Evolutionary conservation across 1,139 yeast genomes (phyloP).

Genomic region (Taphrina wiesneri): DNA sequence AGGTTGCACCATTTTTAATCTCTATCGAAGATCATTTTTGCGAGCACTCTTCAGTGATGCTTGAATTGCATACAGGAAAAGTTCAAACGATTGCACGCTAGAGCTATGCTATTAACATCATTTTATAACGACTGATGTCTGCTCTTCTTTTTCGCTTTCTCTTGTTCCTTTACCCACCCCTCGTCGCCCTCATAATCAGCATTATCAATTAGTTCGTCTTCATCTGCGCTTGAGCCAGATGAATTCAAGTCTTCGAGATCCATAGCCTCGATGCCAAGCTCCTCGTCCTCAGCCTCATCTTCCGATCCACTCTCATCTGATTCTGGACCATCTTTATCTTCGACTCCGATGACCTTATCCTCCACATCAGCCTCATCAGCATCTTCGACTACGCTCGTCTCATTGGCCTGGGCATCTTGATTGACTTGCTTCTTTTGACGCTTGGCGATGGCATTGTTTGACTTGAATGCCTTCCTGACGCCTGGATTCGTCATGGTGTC

Average conservation of each 20-base stretch:
- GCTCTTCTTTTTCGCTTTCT: not conserved
- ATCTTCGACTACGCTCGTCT: not conserved
- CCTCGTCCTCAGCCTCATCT: constrained; percentile 5
- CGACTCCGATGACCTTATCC: constrained; percentile 10
- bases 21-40: too few relatives aligned
- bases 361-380: not conserved
- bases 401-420: not conserved
- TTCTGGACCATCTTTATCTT: constrained; percentile 22
- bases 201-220: constrained; percentile 11
- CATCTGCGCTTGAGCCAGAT: constrained; percentile 1
- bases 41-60: too few relatives aligned
- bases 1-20: constrained; percentile 6
- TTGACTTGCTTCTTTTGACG: not conserved
- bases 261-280: not conserved
- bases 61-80: not conserved
- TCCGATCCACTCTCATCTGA: constrained; percentile 12
- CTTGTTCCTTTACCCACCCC: constrained; percentile 1
- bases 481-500: constrained; percentile 81
- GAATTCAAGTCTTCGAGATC: constrained; percentile 11
- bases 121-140: not conserved
- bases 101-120: not conserved
- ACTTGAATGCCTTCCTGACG: constrained; percentile 57
- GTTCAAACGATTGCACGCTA: not conserved
- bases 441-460: not conserved
- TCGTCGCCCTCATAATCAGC: constrained; percentile 23